Base-by-base conservation (phyloP, 148 eudicot genomes). In the Gaultheria prostrata region DNA sequence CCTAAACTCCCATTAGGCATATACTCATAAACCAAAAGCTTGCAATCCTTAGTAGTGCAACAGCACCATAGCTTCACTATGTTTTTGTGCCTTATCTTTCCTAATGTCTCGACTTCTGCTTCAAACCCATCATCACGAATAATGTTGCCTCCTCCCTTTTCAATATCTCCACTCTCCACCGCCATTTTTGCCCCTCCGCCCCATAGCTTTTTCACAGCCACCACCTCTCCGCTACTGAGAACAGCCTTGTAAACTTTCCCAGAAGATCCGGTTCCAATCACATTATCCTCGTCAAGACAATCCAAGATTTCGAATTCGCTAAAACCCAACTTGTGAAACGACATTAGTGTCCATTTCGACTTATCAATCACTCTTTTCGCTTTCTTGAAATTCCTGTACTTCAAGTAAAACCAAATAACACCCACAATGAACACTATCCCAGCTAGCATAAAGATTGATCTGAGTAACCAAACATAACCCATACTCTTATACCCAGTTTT, bases 1-100 rank as follows among this genome's bases (percentile, higher is more conserved):
- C 99, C 98, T 49, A 96, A 90, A 75, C 99, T 94, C 15, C 99
- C 99, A 89, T 96, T 96, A 35, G 93, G 89, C 99, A 96, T 96
- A 61, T 93, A 94, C 91, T 96, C 99, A 46, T 96, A 96, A 11
- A 96, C 99, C 83, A 96, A 82, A 49, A 96, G 87, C 82, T 92
- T 92, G 35, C 95, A 91, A 50, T 93, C 93, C 76, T 85, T 91
- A 0, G 95, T 90, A 2, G 89, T 86, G 54, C 99, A 96, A 78
- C 97, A 93, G 83, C 99, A 96, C 99, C 99, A 96, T 71, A 96
- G 87, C 84, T 93, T 92, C 26, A 96, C 98, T 46, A 96, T 96
- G 84, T 93, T 96, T 91, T 96, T 96, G 70, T 96, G 99, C 89
- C 99, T 88, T 2, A 96, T 94, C 84, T 91, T 94, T 26, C 99